Conservation (phyloP, 2,329 filamentous ascomycete species). For the Colletotrichum navitas region DNA sequence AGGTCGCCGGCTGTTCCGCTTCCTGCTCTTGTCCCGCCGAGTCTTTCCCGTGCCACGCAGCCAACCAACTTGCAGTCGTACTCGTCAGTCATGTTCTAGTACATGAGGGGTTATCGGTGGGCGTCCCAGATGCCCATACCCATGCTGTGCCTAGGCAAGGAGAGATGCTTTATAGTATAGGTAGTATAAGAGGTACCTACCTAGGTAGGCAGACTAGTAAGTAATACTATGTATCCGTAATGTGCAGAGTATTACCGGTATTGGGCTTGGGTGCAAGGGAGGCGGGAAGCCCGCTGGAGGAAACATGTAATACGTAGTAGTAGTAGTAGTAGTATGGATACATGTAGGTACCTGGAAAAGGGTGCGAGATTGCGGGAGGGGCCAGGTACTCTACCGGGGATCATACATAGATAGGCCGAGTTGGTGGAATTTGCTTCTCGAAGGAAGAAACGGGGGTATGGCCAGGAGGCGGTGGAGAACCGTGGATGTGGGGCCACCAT, state of each 20-base stretch:
- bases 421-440: conserved; percentile 32
- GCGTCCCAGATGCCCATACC: not conserved
- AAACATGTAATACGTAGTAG: conserved; percentile 35
- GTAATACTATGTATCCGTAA: not conserved
- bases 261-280: conserved; percentile 31
- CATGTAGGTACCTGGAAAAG: conserved; percentile 16
- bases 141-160: not conserved
- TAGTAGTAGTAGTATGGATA: too few relatives aligned
- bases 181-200: not conserved
- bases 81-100: not conserved
- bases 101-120: not conserved
- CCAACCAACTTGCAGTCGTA: not conserved
- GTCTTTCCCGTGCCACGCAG: not conserved
- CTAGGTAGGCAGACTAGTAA: not conserved
- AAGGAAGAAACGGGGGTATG: conserved; percentile 39
- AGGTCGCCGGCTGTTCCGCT: not conserved
- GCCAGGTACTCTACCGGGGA: not conserved
- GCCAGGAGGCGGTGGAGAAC: conserved; percentile 13
- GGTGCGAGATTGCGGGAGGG: not conserved
- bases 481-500: conserved; percentile 10
- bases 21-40: not conserved
- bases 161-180: not conserved
- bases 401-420: conserved; percentile 5
- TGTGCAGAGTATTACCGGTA: conserved; percentile 5
- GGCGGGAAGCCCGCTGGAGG: conserved; percentile 22